Evolutionary conservation across 1,139 yeast genomes (phyloP).

Genomic region (Pichia sp.): DNA sequence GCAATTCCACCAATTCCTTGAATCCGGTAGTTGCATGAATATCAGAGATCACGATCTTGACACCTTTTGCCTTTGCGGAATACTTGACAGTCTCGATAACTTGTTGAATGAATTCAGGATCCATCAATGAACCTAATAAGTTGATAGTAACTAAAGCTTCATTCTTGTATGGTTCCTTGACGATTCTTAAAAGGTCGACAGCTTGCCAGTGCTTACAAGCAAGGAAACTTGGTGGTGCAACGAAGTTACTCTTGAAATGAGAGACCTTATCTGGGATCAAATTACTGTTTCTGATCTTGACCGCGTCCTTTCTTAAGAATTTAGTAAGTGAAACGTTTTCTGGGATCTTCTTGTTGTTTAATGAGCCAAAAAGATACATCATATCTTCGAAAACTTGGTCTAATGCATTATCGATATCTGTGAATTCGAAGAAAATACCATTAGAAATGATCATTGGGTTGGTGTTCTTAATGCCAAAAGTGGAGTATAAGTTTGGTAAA

Average conservation of each 20-base stretch:
- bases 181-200: slow-evolving; percentile 8
- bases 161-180: slow-evolving; percentile 8
- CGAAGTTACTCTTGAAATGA: slow-evolving; percentile 6
- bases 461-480: slow-evolving; percentile 6
- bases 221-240: slow-evolving; percentile 1
- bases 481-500: slow-evolving; percentile 39
- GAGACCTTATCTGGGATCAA: slow-evolving; percentile 35
- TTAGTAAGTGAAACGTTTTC: slow-evolving; percentile 29
- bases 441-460: slow-evolving; percentile 62
- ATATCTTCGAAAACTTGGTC: slow-evolving; percentile 39
- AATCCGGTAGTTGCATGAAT: slow-evolving; percentile 14
- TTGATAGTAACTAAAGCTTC: slow-evolving; percentile 43
- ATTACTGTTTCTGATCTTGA: slow-evolving; percentile 31
- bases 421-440: slow-evolving; percentile 57
- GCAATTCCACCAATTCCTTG: slow-evolving; percentile 5
- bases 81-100: slow-evolving; percentile 38
- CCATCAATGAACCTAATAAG: slow-evolving; percentile 55
- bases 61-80: slow-evolving; percentile 15
- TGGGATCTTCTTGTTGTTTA: slow-evolving; percentile 33
- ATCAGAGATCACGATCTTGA: slow-evolving; percentile 41
- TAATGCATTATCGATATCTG: slow-evolving; percentile 35
- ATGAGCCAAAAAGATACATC: slow-evolving; percentile 25
- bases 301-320: slow-evolving; percentile 26
- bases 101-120: slow-evolving; percentile 40
- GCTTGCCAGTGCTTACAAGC: slow-evolving; percentile 6